Base-by-base conservation (phyloP, 257 asterid genomes). In the Ophiorrhiza pumila region DNA sequence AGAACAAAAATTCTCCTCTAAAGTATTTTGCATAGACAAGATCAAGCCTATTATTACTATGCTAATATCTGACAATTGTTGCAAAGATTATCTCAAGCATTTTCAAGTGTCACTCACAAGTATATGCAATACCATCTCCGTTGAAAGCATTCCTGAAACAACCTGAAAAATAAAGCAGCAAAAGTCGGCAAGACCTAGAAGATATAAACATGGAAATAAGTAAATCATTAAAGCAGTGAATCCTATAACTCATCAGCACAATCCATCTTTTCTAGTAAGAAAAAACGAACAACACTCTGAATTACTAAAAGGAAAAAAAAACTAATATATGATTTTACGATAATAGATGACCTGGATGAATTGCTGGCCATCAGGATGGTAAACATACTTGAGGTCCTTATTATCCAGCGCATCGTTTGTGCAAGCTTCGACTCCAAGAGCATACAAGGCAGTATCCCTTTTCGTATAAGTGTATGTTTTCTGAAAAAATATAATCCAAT, bases 151-250 rank as follows among this genome's bases (percentile, higher is more conserved):
- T 85, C 86, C 77, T 85, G 87, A 68, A 85, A 85, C 68, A 85
- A 72, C 80, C 89, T 85, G 76, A 59, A 61, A 83, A 95, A 88
- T 64, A 92, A 78, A 77, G 94, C 84, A 62, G 93, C 80, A 75
- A 92, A 92, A 39, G 99, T 91, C 65, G 99, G 99, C 87, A 95
- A 84, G 62, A 95, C 97, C 99, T 95, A 81, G 15, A 47, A 71
- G 35, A n/a, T 27, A 68, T 0, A 7, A 62, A 7, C 25, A 61
- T 56, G 9, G 49, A 6, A 22, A 10, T 17, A 29, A 47, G 4
- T 39, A 32, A 71, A 58, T 7, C 34, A 55, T 56, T 2, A 39
- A 10, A 34, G n/a, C 62, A 65, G 42, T 52, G 57, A 62, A 20
- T 22, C 5, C 23, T 43, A 22, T n/a, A 12, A 41, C 37, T 17